Evolutionary conservation across 106 monocot genomes (phyloP).

Genomic region (Phalaenopsis equestris): DNA sequence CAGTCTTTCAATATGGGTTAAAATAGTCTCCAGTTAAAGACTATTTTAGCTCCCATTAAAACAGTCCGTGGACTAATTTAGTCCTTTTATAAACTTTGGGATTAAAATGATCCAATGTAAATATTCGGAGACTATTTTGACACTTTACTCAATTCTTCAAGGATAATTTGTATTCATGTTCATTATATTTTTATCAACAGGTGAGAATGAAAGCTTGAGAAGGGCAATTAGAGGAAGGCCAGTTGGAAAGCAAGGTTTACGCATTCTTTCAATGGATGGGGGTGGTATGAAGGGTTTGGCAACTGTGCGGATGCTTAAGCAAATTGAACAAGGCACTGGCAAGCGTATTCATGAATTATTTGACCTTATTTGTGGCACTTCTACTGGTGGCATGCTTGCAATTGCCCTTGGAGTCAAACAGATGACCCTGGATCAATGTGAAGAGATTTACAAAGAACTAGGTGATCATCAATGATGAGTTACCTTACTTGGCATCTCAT

Average conservation of each 20-base stretch:
- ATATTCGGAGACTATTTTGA: too few species aligned
- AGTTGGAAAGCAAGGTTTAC: conserved; percentile 68
- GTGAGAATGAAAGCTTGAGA: conserved; percentile 92
- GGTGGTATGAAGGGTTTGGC: conserved; percentile 99
- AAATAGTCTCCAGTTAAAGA: too few species aligned
- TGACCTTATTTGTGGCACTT: conserved; percentile 97
- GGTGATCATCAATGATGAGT: conserved; percentile 25
- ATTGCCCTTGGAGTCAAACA: conserved; percentile 88
- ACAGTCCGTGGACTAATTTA: too few species aligned
- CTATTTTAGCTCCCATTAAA: too few species aligned
- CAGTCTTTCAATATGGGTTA: too few species aligned
- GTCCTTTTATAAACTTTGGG: too few species aligned
- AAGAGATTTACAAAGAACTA: conserved; percentile 95
- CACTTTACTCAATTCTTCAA: not conserved
- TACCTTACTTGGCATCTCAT: not conserved
- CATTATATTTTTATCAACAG: conserved; percentile 20
- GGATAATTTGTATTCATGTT: not conserved
- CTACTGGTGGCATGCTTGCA: conserved; percentile 99
- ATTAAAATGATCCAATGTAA: too few species aligned
- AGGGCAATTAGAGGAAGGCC: conserved; percentile 69
- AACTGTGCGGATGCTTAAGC: conserved; percentile 89
- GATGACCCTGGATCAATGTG: conserved; percentile 89
- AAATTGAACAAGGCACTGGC: conserved; percentile 93
- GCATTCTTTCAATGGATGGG: conserved; percentile 96
- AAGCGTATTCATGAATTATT: conserved; percentile 93